phyloP scores from a whole-genome alignment of 371 early-diverging fungal genomes.

The Mucor racemosus region DNA sequence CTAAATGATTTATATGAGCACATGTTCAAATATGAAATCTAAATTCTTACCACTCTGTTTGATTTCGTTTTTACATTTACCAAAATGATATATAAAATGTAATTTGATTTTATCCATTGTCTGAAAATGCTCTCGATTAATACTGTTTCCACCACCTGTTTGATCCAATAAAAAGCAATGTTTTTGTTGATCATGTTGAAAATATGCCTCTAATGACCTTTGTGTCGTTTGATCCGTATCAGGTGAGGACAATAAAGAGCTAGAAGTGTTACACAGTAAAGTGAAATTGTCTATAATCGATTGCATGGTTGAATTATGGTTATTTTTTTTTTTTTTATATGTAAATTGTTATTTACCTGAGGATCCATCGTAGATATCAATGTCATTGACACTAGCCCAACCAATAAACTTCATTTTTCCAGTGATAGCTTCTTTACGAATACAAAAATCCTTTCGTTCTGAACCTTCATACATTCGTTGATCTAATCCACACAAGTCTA shows the following conservation, averaged over 20 bases:
- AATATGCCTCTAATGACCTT: constrained; percentile 26
- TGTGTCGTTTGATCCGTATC: constrained; percentile 28
- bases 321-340: neutral
- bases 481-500: constrained; percentile 33
- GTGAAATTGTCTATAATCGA: constrained; percentile 10
- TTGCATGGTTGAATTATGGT: neutral
- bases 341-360: constrained; percentile 1
- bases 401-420: constrained; percentile 35
- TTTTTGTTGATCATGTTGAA: constrained; percentile 21
- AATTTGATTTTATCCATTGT: constrained; percentile 9
- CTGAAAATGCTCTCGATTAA: constrained; percentile 19
- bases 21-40: no score
- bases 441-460: constrained; percentile 19
- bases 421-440: constrained; percentile 9
- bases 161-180: constrained; percentile 12
- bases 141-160: constrained; percentile 11
- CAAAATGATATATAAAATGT: constrained; percentile 26
- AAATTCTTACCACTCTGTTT: constrained; percentile 16
- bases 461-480: constrained; percentile 21
- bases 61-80: constrained; percentile 21
- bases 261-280: constrained; percentile 18
- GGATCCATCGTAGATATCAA: constrained; percentile 25
- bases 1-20: neutral
- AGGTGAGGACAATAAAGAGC: constrained; percentile 7
- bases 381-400: constrained; percentile 30